Base-by-base conservation (phyloP, 768 basidiomycete species). In the Tulasnella sp. region DNA sequence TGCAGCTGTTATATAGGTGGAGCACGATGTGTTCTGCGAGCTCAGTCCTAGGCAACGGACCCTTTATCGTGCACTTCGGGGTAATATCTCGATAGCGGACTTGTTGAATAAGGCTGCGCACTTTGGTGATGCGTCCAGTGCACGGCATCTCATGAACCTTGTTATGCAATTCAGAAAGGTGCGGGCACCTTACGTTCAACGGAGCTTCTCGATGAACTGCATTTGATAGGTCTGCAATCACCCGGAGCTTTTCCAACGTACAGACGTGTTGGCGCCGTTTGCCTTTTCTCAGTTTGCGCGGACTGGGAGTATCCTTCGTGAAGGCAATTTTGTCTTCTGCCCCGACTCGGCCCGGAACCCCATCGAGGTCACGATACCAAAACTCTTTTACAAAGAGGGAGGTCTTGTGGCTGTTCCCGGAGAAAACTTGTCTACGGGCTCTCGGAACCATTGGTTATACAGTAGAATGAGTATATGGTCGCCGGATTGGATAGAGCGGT, bases 151-250 rank as follows among this genome's bases (percentile, higher is more conserved):
- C 59, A 98, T 98, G 94, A 99, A 98, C 69, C 77, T 99, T 59
- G 96, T 99, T 61, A 99, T 99, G 96, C 96, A 99, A 68, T 98
- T 98, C 76, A 83, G 96, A 63, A 99, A 99, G 76, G 90, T 87
- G 54, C 25, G 70, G 57, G 21, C 36, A 12, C 15, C 32, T 48
- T 40, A 17, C 15, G 3, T 6, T 35, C 37, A 19, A 29, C 15
- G 41, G 15, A 15, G 23, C 23, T n/a, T 29, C 27, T 46, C 12
- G 36, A 2, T 6, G 25, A 39, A 60, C 37, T 23, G 8, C n/a
- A 5, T 21, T 31, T 40, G 14, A 36, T 49, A 88, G 86, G 90
- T 94, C 61, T 98, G 94, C 76, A 98, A 97, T 65, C 96, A 99
- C 63, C 96, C 96, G 0, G 94, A 98, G 67, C 77, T 99, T 27